phyloP scores from a whole-genome alignment of 176 grass and related monocot species.

The Oryza brachyantha region DNA sequence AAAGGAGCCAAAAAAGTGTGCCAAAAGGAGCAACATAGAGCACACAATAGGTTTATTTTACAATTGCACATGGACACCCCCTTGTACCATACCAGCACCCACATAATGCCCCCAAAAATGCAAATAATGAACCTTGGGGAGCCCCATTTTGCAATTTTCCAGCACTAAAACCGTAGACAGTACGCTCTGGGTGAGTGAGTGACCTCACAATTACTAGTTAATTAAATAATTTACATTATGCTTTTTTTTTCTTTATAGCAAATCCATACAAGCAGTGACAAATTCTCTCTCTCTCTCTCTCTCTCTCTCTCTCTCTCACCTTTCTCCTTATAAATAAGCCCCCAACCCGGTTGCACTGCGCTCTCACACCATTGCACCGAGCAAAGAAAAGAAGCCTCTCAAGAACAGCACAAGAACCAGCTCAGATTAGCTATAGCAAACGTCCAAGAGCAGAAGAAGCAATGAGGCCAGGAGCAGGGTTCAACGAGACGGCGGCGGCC shows the following conservation, averaged over 20 bases:
- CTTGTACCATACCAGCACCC: neutral
- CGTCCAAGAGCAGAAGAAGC: slow-evolving; percentile 11
- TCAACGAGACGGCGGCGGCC: slow-evolving; percentile 56
- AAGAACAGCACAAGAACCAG: slow-evolving; percentile 7
- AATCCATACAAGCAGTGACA: slow-evolving; percentile 34
- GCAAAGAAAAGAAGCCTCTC: slow-evolving; percentile 15
- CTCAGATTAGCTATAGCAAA: neutral
- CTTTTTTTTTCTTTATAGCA: slow-evolving; percentile 24
- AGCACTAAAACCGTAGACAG: neutral
- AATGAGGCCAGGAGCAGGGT: slow-evolving; percentile 76
- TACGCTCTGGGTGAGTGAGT: slow-evolving; percentile 12
- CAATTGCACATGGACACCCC: slow-evolving; percentile 24
- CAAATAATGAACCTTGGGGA: neutral
- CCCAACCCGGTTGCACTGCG: slow-evolving; percentile 9
- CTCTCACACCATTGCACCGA: slow-evolving; percentile 28
- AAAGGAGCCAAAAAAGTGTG: slow-evolving; percentile 3
- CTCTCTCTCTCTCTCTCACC: neutral
- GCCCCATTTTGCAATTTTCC: neutral
- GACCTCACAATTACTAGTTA: slow-evolving; percentile 35
- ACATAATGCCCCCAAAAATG: neutral
- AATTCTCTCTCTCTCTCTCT: slow-evolving; percentile 21
- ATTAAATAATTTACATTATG: slow-evolving; percentile 18
- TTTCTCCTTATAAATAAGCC: slow-evolving; percentile 54
- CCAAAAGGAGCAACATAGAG: slow-evolving; percentile 17
- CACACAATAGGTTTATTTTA: slow-evolving; percentile 29